Evolutionary conservation across 257 asterid genomes (phyloP).

Genomic region (Jacaranda copaia): DNA sequence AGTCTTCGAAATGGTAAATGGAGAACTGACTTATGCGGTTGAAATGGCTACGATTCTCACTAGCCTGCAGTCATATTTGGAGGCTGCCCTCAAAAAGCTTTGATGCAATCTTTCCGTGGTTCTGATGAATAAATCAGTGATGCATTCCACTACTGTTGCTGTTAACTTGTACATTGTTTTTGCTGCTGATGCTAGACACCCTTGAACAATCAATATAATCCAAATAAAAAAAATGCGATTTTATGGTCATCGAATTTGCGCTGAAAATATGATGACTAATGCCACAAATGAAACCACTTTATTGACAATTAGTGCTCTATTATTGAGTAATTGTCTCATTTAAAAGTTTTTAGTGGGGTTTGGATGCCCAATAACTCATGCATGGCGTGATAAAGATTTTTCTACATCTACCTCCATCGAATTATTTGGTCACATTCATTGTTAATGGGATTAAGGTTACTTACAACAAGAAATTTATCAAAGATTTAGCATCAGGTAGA

Average conservation of each 20-base stretch:
- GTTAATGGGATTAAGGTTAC: too few species aligned
- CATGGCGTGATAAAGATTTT: too few species aligned
- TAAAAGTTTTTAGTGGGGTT: too few species aligned
- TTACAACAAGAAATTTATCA: too few species aligned
- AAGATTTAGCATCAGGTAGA: too few species aligned
- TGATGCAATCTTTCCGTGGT: slow-evolving; percentile 31
- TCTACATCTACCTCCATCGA: too few species aligned
- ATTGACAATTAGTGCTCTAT: too few species aligned
- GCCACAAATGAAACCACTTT: too few species aligned
- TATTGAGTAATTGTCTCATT: too few species aligned
- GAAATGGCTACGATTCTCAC: slow-evolving; percentile 65
- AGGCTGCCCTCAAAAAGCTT: slow-evolving; percentile 60
- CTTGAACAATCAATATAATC: not conserved
- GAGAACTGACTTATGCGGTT: slow-evolving; percentile 57
- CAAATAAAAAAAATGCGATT: not conserved
- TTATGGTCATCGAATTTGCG: not conserved
- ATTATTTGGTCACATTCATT: too few species aligned
- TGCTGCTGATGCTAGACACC: not conserved
- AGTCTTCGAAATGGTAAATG: slow-evolving; percentile 53
- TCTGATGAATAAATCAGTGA: slow-evolving; percentile 19
- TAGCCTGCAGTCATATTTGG: slow-evolving; percentile 58
- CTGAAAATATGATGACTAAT: not conserved
- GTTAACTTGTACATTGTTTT: not conserved
- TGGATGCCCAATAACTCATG: too few species aligned
- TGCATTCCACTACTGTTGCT: not conserved